Conservation (phyloP, 2,329 filamentous ascomycete genomes). For the Xylaria sp. region DNA sequence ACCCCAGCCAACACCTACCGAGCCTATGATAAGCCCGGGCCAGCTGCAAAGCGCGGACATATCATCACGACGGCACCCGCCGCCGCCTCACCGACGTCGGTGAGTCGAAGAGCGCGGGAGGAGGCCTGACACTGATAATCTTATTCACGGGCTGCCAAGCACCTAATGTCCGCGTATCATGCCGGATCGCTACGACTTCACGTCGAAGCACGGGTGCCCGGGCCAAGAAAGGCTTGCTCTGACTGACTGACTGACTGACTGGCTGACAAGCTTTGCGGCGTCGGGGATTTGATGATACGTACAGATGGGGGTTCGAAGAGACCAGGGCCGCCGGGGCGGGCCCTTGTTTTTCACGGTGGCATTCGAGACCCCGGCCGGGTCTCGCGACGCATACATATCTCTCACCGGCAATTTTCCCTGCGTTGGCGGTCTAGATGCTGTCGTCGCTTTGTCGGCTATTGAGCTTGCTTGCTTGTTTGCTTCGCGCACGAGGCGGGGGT, state of each 20-base stretch:
- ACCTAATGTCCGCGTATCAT: background rate
- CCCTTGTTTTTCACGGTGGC: background rate
- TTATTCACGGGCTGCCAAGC: background rate
- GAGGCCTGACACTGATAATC: background rate
- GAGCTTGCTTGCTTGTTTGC: background rate
- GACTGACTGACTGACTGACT: no score
- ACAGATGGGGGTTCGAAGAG: background rate
- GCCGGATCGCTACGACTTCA: background rate
- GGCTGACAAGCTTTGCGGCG: background rate
- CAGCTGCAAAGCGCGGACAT: background rate
- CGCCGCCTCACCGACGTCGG: background rate
- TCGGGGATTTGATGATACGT: background rate
- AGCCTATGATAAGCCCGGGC: constrained; percentile 1
- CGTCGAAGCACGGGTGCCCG: background rate
- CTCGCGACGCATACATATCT: constrained; percentile 1
- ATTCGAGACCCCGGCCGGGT: background rate
- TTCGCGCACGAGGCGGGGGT: background rate
- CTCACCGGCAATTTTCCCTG: constrained; percentile 4
- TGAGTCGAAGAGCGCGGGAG: background rate
- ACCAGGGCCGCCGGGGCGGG: background rate
- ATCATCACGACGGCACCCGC: background rate
- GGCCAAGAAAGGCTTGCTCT: background rate
- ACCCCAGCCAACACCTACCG: constrained; percentile 5
- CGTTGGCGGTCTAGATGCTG: background rate
- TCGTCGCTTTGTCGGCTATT: constrained; percentile 1